Evolutionary conservation across 2,329 filamentous ascomycete species (phyloP), one percentile per base, ranked within the genome.

Genomic region (Clathrospora elynae): DNA sequence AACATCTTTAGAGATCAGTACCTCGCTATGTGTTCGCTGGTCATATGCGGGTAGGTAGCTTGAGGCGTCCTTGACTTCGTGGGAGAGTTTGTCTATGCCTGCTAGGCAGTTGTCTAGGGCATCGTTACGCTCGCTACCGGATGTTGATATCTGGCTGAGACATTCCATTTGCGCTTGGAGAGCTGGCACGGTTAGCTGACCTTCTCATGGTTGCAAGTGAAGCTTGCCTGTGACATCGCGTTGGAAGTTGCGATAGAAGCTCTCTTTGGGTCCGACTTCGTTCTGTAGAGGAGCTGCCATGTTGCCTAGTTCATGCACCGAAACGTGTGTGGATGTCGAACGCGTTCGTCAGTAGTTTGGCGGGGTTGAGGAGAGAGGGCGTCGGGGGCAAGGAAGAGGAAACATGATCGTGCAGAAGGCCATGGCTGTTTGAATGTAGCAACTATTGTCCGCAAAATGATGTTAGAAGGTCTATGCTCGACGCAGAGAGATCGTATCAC

Each of bases 21-120:
- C 88, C 73, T 91, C 84, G 29, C 85, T 82, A 64, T 96, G 97
- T 16, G 87, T 86, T 57, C 88, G 83, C 68, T 93, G 89, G 62
- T 97, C 93, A 66, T 96, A 95, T 6, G 90, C 84, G 2, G 93
- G 90, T 11, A 96, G 82, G 55, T 86, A 90, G 42, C 85, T 84
- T 2, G 87, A 83, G 1, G 88, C 87, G 71, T 96, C 90, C 55
- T 88, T 86, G 25, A 96, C 88, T 59, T 93, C 86, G 52, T 86
- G 87, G 1, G 90, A 90, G 11, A 97, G 78, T 43, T 83, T 82
- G 19, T 88, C 85, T 59, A 97, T 93, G 49, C 83, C 82, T 11
- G 87, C 84, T 10, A 95, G 78, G 55, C 90, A 86, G 60, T 88
- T 82, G 56, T 96, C 90, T 32, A 87, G 83, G 36, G 88, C 88